These are phyloP conservation scores for Nemania diffusa DNA, from an alignment of 2,329 filamentous ascomycete species.

Conservation along the genomic window DNA sequence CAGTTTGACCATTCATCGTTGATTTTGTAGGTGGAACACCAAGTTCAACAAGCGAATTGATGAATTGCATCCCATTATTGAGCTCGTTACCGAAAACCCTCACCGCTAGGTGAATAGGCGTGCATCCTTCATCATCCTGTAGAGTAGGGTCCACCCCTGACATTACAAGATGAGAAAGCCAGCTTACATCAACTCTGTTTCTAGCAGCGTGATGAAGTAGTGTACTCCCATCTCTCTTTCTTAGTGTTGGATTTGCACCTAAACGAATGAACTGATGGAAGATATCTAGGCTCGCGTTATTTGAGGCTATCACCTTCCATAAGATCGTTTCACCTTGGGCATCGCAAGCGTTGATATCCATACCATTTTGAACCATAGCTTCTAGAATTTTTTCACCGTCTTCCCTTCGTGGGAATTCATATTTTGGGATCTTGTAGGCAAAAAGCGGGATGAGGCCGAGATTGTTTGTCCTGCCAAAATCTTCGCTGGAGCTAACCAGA, in stretches of 20 bases:
- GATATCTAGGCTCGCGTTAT: not conserved
- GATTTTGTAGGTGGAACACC: not conserved
- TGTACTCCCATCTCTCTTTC: not conserved
- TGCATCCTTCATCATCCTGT: not conserved
- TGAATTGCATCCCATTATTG: not conserved
- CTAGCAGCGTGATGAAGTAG: conserved; percentile 6
- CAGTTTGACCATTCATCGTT: not conserved
- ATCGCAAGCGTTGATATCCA: conserved; percentile 2
- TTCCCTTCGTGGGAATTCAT: not conserved
- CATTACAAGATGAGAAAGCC: not conserved
- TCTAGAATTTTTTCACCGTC: conserved; percentile 1
- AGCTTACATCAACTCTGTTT: not conserved
- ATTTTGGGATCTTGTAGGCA: not conserved
- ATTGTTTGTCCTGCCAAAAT: not conserved
- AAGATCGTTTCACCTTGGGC: not conserved
- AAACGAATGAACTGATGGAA: conserved; percentile 4
- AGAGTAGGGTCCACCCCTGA: not conserved
- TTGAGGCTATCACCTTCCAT: not conserved
- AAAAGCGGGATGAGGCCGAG: conserved; percentile 5
- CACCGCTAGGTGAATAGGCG: conserved; percentile 2
- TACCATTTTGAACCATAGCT: conserved; percentile 5
- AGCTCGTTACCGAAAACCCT: not conserved
- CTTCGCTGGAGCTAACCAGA: not conserved
- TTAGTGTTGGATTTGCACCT: not conserved
- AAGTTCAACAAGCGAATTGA: not conserved